Base-by-base conservation (phyloP, 2,329 filamentous ascomycete species). In the Plectosphaerella cucumerina region DNA sequence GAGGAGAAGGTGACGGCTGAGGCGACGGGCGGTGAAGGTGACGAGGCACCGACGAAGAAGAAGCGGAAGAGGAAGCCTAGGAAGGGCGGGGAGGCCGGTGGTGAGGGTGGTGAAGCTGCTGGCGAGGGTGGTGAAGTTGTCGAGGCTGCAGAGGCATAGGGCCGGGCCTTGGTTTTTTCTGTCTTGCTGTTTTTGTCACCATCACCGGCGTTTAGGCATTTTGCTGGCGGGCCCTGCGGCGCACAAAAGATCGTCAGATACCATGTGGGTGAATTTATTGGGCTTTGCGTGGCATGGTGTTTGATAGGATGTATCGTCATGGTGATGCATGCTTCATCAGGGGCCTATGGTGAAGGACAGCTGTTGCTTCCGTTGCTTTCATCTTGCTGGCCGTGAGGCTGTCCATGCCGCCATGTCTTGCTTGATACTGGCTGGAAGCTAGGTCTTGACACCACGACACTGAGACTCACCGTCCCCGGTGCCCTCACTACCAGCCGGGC, bases 1-100 rank as follows among this genome's bases (percentile, higher is more conserved):
- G 26, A 54, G 52, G 53, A 58, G 42, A 59, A 57, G 55, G 56
- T 49, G 51, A 61, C 59, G 48, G 47, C 49, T 49, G 31, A 31
- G 26, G 26, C 8, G 12, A 11, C 26, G 6, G 26, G 26, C 12
- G 54, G 55, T 31, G 47, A 41, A 10, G 54, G 55, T 31, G 47
- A 41, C 21, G 49, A 48, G 17, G 61, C 62, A 18, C 53, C 58
- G 17, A 53, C 56, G 37, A 73, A 73, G 54, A 62, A 62, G 53
- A 73, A 69, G 58, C 61, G 66, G 35, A 70, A 65, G 54, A 58
- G 67, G 55, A 69, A 69, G 58, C 60, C 62, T 44, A 70, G 69
- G 53, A 52, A 58, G 53, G 47, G 53, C 57, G 43, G 59, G 58
- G 48, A 67, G 65, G 58, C 57, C 33, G 48, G 26, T n/a, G 31